Base-by-base conservation (phyloP, 306 rosid genomes). In the Delonix regia region DNA sequence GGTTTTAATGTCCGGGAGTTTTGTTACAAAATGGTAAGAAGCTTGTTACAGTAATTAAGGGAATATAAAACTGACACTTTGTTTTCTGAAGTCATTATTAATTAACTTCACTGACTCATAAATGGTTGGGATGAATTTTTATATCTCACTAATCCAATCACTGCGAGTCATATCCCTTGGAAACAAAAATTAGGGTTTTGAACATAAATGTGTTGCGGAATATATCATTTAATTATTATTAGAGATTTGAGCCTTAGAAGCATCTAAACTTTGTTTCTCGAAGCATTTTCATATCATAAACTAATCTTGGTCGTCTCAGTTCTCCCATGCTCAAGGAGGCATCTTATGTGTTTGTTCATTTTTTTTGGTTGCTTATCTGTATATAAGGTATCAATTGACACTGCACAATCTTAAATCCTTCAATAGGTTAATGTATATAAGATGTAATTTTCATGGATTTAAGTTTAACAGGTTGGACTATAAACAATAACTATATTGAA, bases 11-110 rank as follows among this genome's bases (percentile, higher is more conserved):
- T 45, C 19, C 7, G 0, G 13, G 8, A 15, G 7, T 15, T 48
- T 15, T 14, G 4, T 12, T 45, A 48, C 53, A 15, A 48, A 48
- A 48, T 48, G 10, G 34, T 12, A 60, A 60, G 65, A 60, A 60
- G 4, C 66, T 14, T 30, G 66, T 6, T 57, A 76, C 69, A 80
- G 88, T 86, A 88, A 87, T 48, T 74, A 78, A 87, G 82, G 82
- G 83, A 83, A 79, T 80, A 76, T 77, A 81, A 81, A 74, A 52
- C 91, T 81, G 89, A 86, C 92, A 86, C 38, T 85, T 82, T 33
- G 55, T 83, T 76, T 83, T 83, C 80, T 76, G 82, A 65, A 71
- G 70, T 77, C 63, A 76, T 85, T n/a, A n/a, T n/a, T 12, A 44
- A 49, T 34, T 27, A 78, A 72, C 68, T 67, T 80, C 63, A 47